These are phyloP conservation scores for Astrothelium subdiscretum DNA, from an alignment of 495 filamentous ascomycete genomes.

Conservation along the genomic window DNA sequence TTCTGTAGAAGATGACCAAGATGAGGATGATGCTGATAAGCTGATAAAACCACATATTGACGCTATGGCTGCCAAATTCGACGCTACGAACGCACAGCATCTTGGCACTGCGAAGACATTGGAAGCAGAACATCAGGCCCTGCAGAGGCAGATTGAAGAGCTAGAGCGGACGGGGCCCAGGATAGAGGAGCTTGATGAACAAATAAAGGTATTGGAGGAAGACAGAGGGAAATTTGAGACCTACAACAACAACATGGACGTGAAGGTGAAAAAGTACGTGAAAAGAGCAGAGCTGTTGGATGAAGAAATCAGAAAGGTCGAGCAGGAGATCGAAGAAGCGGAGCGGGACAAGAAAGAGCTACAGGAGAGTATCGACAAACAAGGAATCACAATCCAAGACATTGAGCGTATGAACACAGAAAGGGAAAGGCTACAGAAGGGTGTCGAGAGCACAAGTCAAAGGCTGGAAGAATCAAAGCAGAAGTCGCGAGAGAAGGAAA, in stretches of 20 bases:
- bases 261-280: slow-evolving; percentile 75
- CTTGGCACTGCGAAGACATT: slow-evolving; percentile 68
- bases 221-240: slow-evolving; percentile 87
- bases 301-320: slow-evolving; percentile 66
- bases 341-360: slow-evolving; percentile 71
- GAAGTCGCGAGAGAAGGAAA: slow-evolving; percentile 70
- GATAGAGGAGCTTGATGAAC: slow-evolving; percentile 67
- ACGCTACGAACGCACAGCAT: slow-evolving; percentile 66
- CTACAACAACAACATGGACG: slow-evolving; percentile 70
- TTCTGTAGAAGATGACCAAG: slow-evolving; percentile 61
- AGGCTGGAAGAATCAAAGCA: slow-evolving; percentile 74
- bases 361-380: slow-evolving; percentile 74
- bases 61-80: slow-evolving; percentile 81
- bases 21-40: slow-evolving; percentile 69
- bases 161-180: slow-evolving; percentile 75
- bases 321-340: slow-evolving; percentile 61
- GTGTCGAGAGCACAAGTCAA: slow-evolving; percentile 58
- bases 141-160: slow-evolving; percentile 76
- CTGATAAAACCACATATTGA: slow-evolving; percentile 73
- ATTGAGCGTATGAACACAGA: slow-evolving; percentile 98
- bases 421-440: slow-evolving; percentile 78
- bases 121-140: slow-evolving; percentile 66
- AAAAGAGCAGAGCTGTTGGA: slow-evolving; percentile 61
- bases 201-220: slow-evolving; percentile 76
- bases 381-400: slow-evolving; percentile 89